Evolutionary conservation across 768 basidiomycete species (phyloP), one percentile per base, ranked within the genome.

Genomic region (Collybiopsis confluens): DNA sequence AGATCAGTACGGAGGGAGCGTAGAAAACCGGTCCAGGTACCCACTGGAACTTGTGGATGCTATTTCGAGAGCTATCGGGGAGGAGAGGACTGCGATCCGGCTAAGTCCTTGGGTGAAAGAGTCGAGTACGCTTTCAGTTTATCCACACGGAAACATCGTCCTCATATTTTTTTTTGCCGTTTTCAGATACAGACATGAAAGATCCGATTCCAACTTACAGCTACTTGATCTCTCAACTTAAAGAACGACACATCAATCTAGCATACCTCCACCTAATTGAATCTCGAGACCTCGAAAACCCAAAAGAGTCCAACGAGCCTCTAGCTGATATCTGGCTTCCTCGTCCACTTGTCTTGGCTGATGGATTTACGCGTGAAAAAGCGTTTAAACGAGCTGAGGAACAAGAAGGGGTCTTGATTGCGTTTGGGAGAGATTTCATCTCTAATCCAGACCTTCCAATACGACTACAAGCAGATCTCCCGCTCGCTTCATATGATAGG

Each of bases 1-100:
- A 8, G 80, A 82, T 62, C 64, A 68, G 40, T 84, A 77, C 64
- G 82, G 82, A 1, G 82, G 81, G 3, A 67, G 68, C 27, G 61
- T 80, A 42, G 73, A 77, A 63, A 77, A 77, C 56, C 67, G 82
- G 10, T 60, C 69, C 1, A 68, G 76, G 10, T 81, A 82, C 61
- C 52, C 66, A 0, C 65, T 77, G 15, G 74, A 78, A 57, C 64
- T 80, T 37, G 58, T 74, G 21, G 62, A 72, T 20, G 74, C 74
- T 2, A 62, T 80, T 10, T 58, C 60, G 9, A 58, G 65, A 1
- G 71, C 72, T 0, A 63, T 82, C 44, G 82, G 81, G 2, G 61
- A 65, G 23, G 70, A 76, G 16, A 68, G 65, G 5, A 68, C 72
- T 9, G 77, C 67, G 1, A 65, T 81, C 50, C 71, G 80, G 6